Evolutionary conservation across 139 green algal species (phyloP).

Genomic region (Volvox africanus): DNA sequence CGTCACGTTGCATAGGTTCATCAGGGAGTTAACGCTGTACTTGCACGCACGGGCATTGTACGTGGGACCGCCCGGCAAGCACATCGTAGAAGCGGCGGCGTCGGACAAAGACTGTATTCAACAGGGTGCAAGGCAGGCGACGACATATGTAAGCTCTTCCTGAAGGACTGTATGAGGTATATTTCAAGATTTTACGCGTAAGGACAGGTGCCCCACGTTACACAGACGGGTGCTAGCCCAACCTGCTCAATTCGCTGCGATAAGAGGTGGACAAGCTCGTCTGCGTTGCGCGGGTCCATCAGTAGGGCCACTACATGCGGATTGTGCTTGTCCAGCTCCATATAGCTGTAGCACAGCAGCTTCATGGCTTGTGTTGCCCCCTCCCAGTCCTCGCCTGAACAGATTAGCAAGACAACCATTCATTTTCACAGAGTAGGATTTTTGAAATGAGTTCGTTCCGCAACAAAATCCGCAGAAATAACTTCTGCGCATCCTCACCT

Average conservation of each 20-base stretch:
- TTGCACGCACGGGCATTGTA: constrained; percentile 77
- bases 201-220: too few relatives aligned
- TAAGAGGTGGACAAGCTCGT: constrained; percentile 54
- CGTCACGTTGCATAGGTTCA: constrained; percentile 77
- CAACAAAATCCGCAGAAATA: too few relatives aligned
- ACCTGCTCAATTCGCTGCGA: constrained; percentile 52
- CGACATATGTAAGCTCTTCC: too few relatives aligned
- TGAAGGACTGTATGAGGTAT: too few relatives aligned
- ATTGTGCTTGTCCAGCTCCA: constrained; percentile 60
- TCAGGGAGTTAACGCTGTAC: constrained; percentile 95
- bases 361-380: constrained; percentile 86
- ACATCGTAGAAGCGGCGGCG: constrained; percentile 45
- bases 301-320: constrained; percentile 45
- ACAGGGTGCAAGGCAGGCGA: too few relatives aligned
- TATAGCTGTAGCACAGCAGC: constrained; percentile 85
- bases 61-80: not conserved
- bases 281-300: constrained; percentile 41
- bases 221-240: not conserved
- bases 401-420: not conserved
- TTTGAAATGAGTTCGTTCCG: too few relatives aligned
- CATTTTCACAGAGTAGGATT: too few relatives aligned
- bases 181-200: too few relatives aligned
- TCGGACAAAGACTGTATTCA: constrained; percentile 58
- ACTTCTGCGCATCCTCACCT: not conserved
- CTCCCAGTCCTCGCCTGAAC: constrained; percentile 50